Percentiles rank a stretch among this genome's conserved stretches.
Evolutionary conservation across 2,329 filamentous ascomycete species (phyloP).

Genomic region (Chrysoporthe cubensis): DNA sequence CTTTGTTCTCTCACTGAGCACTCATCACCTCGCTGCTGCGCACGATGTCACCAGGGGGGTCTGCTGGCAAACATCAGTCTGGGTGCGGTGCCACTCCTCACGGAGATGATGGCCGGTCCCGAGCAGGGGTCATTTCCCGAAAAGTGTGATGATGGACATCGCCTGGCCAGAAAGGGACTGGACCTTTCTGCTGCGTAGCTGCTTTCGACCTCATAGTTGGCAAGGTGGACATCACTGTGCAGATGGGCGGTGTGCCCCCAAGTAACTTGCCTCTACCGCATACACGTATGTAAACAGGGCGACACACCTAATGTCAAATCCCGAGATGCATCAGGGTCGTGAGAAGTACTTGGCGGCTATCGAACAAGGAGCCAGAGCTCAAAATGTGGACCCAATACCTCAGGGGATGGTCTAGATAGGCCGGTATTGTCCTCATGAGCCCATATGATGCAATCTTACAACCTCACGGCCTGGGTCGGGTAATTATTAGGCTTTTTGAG

Average conservation of each 20-base stretch:
- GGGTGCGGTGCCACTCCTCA: constrained; percentile 1
- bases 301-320: background rate
- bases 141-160: constrained; percentile 2
- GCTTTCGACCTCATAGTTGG: constrained; percentile 3
- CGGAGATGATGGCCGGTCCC: background rate
- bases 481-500: constrained; percentile 7
- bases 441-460: constrained; percentile 1
- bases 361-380: background rate
- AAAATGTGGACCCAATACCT: background rate
- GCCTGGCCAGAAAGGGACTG: constrained; percentile 14
- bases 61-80: background rate
- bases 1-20: background rate
- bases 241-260: constrained; percentile 8
- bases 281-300: background rate
- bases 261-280: background rate
- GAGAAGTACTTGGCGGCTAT: background rate
- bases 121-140: constrained; percentile 10
- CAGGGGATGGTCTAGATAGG: background rate
- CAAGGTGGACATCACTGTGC: constrained; percentile 1
- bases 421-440: background rate
- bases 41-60: constrained; percentile 1
- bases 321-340: too few relatives aligned
- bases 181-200: constrained; percentile 7
- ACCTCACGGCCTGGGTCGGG: background rate
- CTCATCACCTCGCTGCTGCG: background rate